phyloP scores from a whole-genome alignment of 2,329 filamentous ascomycete species.

The Neodidymelliopsis sp. region DNA sequence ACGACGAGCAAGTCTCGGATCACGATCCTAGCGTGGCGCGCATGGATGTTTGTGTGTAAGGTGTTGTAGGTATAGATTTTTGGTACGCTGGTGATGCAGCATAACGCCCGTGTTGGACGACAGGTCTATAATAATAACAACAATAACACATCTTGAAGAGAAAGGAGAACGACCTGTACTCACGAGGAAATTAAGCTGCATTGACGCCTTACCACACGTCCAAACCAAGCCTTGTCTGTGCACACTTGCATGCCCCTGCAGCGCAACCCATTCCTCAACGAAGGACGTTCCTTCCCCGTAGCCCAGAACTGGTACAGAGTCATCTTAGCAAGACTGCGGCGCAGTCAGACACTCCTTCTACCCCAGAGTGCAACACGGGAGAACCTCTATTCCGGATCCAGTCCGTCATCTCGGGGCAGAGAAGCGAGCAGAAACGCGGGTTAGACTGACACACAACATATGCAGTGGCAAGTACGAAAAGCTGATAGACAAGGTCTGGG shows the following conservation, averaged over 20 bases:
- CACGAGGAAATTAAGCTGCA: conserved; percentile 8
- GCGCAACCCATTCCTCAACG: conserved; percentile 4
- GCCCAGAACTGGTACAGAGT: conserved; percentile 3
- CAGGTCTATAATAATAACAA: conserved; percentile 4
- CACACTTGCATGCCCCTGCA: conserved; percentile 11
- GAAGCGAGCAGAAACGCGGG: no score
- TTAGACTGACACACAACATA: no score
- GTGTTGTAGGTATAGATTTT: neutral
- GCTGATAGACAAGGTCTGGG: neutral
- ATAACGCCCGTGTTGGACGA: conserved; percentile 4
- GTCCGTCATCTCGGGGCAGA: conserved; percentile 9
- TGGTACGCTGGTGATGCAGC: neutral
- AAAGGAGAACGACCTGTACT: neutral
- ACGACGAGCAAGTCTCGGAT: conserved; percentile 66
- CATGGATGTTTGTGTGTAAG: conserved; percentile 64
- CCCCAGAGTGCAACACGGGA: conserved; percentile 9
- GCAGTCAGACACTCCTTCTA: conserved; percentile 12
- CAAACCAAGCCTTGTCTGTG: neutral
- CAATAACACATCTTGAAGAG: neutral
- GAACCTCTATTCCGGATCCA: conserved; percentile 3
- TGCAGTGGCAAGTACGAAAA: no score
- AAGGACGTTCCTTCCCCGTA: conserved; percentile 2
- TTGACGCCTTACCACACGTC: conserved; percentile 2
- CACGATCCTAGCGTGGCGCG: conserved; percentile 73
- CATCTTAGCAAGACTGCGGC: conserved; percentile 15